These are phyloP conservation scores for Stropharia rugosoannulata DNA, from an alignment of 768 basidiomycete genomes.

Conservation along the genomic window DNA sequence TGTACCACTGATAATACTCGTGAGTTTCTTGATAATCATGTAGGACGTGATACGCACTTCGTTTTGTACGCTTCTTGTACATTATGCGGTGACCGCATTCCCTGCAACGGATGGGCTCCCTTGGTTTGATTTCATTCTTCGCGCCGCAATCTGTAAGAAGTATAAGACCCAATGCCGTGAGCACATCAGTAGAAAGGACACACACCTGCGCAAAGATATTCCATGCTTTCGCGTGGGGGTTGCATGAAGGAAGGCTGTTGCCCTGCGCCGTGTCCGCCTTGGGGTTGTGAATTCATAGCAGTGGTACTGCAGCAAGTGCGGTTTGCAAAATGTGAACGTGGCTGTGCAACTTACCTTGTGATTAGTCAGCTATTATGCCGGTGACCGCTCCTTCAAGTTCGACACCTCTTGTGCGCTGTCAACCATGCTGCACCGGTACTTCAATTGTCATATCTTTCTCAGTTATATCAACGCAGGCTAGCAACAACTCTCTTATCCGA, in stretches of 20 bases:
- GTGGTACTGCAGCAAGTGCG: not conserved
- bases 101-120: conserved; percentile 93
- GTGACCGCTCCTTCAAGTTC: not conserved
- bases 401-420: not conserved
- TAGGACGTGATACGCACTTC: conserved; percentile 62
- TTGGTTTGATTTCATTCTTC: conserved; percentile 85
- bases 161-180: not conserved
- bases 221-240: conserved; percentile 63
- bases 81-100: conserved; percentile 98
- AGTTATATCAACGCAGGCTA: not conserved
- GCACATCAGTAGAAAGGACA: not conserved
- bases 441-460: not conserved
- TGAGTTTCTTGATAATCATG: conserved; percentile 8
- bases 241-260: conserved; percentile 29
- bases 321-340: conserved; percentile 1
- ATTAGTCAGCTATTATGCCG: not conserved
- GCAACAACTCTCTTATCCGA: not conserved
- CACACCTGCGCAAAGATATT: conserved; percentile 85
- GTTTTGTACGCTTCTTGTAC: conserved; percentile 95
- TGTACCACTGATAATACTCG: conserved; percentile 59
- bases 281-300: conserved; percentile 19
- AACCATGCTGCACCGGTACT: not conserved
- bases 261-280: conserved; percentile 10
- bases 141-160: conserved; percentile 78
- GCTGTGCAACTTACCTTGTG: not conserved